Conservation (phyloP, 148 eudicot genomes). For the Silene conica region DNA sequence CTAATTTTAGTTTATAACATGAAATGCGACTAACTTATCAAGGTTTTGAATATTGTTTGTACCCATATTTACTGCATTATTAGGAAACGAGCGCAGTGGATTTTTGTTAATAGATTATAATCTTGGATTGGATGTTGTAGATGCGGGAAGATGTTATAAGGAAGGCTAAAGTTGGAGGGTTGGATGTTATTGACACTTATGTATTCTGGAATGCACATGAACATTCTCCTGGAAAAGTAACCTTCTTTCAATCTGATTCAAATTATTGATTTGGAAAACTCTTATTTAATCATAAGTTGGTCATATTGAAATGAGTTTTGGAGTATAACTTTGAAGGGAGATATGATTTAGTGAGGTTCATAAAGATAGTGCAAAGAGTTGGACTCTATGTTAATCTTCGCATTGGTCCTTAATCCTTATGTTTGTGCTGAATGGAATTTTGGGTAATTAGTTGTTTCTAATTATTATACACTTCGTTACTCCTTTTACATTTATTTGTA, state of each 20-base stretch:
- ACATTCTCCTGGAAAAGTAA: slow-evolving; percentile 86
- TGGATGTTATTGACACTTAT: slow-evolving; percentile 90
- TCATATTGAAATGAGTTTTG: slow-evolving; percentile 10
- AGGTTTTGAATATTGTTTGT: too few species aligned
- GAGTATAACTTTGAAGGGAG: slow-evolving; percentile 81
- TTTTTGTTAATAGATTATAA: slow-evolving; percentile 77
- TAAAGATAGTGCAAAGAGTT: too few species aligned
- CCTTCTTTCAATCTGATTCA: neutral
- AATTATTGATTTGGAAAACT: too few species aligned
- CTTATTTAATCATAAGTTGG: neutral
- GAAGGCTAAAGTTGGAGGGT: slow-evolving; percentile 75
- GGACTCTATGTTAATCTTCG: too few species aligned
- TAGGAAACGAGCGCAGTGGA: too few species aligned
- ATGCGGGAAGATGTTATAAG: slow-evolving; percentile 88
- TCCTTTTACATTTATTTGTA: too few species aligned
- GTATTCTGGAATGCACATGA: slow-evolving; percentile 93
- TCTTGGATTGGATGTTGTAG: slow-evolving; percentile 71
- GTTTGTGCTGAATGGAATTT: too few species aligned
- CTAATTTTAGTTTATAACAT: slow-evolving; percentile 30
- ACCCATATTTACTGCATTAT: slow-evolving; percentile 9
- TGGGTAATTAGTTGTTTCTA: too few species aligned
- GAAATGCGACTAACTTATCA: too few species aligned
- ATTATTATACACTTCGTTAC: too few species aligned
- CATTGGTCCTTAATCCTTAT: too few species aligned
- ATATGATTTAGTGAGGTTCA: too few species aligned